Evolutionary conservation across 179 eudicot genomes (phyloP).

Genomic region (Actinidia chinensis): DNA sequence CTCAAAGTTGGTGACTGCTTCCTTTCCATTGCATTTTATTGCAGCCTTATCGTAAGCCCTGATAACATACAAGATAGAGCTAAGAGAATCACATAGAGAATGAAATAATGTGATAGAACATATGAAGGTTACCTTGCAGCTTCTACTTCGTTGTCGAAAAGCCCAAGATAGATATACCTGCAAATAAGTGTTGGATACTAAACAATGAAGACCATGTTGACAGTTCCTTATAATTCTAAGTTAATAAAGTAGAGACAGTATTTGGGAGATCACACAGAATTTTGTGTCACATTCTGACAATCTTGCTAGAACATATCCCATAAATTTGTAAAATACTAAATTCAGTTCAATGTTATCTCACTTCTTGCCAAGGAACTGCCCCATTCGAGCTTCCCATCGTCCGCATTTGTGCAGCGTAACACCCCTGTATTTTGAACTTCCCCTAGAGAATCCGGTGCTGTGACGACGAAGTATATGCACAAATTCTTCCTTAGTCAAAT

Average conservation of each 20-base stretch:
- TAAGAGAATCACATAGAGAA: neutral
- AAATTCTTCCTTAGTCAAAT: constrained; percentile 64
- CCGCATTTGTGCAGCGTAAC: constrained; percentile 76
- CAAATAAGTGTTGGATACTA: constrained; percentile 35
- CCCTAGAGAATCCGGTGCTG: constrained; percentile 68
- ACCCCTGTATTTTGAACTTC: constrained; percentile 70
- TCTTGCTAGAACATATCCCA: neutral
- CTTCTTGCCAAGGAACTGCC: constrained; percentile 75
- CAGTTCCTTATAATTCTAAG: neutral
- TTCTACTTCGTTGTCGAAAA: constrained; percentile 80
- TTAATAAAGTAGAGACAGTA: neutral
- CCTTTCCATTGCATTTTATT: constrained; percentile 59
- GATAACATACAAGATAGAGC: constrained; percentile 11
- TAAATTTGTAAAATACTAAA: neutral
- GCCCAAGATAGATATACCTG: constrained; percentile 88
- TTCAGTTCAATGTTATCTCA: constrained; percentile 24
- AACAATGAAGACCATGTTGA: constrained; percentile 6
- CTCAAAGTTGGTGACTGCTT: constrained; percentile 64
- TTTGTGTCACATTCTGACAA: neutral
- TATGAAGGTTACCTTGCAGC: constrained; percentile 55
- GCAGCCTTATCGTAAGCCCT: constrained; percentile 85
- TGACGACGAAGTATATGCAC: constrained; percentile 78
- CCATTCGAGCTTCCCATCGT: constrained; percentile 84
- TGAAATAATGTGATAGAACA: constrained; percentile 10
- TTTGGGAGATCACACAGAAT: neutral